Conservation (phyloP, 2,329 filamentous ascomycete genomes). For the Stachybotrys chlorohalonatus region DNA sequence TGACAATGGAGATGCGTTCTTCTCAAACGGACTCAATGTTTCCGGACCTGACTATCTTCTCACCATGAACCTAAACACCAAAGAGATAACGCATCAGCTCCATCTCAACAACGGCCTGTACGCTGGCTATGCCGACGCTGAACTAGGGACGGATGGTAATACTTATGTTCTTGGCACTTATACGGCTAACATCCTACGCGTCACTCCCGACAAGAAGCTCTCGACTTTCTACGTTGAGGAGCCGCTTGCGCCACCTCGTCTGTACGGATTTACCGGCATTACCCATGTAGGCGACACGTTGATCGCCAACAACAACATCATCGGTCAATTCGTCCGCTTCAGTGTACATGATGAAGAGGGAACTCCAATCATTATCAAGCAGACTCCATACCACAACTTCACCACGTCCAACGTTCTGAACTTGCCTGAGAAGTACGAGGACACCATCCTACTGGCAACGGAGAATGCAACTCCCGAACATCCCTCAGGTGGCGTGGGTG, state of each 20-base stretch:
- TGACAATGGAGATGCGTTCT: constrained; percentile 4
- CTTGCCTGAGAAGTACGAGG: constrained; percentile 3
- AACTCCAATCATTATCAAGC: constrained; percentile 1
- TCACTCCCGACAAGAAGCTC: constrained; percentile 2
- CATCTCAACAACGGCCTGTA: constrained; percentile 5
- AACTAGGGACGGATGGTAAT: constrained; percentile 1
- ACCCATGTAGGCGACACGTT: constrained; percentile 3
- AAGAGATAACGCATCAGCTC: constrained; percentile 1
- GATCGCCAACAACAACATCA: constrained; percentile 3
- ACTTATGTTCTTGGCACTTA: constrained; percentile 3
- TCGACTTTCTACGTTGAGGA: constrained; percentile 3
- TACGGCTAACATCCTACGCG: constrained; percentile 2
- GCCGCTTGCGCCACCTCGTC: constrained; percentile 1
- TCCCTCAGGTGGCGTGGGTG: constrained; percentile 1
- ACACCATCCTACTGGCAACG: constrained; percentile 1
- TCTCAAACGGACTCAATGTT: constrained; percentile 2
- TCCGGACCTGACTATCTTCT: constrained; percentile 4
- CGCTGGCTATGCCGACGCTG: constrained; percentile 5
- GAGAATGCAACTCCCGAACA: constrained; percentile 3
- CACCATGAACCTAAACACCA: constrained; percentile 2
- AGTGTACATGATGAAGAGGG: constrained; percentile 1
- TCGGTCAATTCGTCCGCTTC: constrained; percentile 3
- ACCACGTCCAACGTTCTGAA: constrained; percentile 4
- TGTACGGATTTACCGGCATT: constrained; percentile 3
- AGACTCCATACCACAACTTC: constrained; percentile 3